A percentile compares a stretch with the other conserved stretches of the same genome.
These are phyloP conservation scores for Vaccinium darrowii DNA, from an alignment of 148 eudicot genomes.

Conservation along the genomic window DNA sequence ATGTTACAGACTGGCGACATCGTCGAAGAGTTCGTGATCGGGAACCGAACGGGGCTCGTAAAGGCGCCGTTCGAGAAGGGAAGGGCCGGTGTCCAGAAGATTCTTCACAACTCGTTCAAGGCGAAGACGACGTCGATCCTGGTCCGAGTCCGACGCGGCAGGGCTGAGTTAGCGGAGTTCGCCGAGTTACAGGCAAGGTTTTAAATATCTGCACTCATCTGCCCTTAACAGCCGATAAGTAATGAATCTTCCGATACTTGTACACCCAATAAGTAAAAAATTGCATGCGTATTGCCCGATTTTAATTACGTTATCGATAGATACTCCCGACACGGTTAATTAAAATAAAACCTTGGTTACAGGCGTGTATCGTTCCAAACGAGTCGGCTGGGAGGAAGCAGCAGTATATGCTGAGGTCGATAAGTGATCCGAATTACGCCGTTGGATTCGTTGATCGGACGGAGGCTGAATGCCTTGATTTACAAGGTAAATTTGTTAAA, in stretches of 20 bases:
- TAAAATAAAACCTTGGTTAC: slow-evolving; percentile 19
- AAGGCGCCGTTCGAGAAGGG: slow-evolving; percentile 67
- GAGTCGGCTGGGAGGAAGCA: slow-evolving; percentile 51
- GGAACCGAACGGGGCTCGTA: slow-evolving; percentile 22
- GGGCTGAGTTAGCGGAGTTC: slow-evolving; percentile 46
- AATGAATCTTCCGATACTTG: too few relatives aligned
- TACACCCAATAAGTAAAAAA: too few relatives aligned
- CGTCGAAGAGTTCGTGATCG: slow-evolving; percentile 60
- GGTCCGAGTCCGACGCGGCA: slow-evolving; percentile 60
- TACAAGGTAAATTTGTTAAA: slow-evolving; percentile 50
- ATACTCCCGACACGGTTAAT: too few relatives aligned
- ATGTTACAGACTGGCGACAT: slow-evolving; percentile 80
- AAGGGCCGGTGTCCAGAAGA: slow-evolving; percentile 62
- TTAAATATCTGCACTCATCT: too few relatives aligned
- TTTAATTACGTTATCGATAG: too few relatives aligned
- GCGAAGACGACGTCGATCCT: slow-evolving; percentile 50
- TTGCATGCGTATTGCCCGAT: too few relatives aligned
- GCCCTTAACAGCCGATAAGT: too few relatives aligned
- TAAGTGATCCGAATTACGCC: slow-evolving; percentile 79
- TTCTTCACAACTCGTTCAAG: slow-evolving; percentile 53
- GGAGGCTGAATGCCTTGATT: slow-evolving; percentile 53
- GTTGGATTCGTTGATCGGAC: slow-evolving; percentile 78
- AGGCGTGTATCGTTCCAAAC: slow-evolving; percentile 73
- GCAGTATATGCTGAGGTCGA: slow-evolving; percentile 60
- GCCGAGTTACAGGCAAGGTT: slow-evolving; percentile 2